Conservation (phyloP, 768 basidiomycete genomes). For the Fomitopsis serialis region DNA sequence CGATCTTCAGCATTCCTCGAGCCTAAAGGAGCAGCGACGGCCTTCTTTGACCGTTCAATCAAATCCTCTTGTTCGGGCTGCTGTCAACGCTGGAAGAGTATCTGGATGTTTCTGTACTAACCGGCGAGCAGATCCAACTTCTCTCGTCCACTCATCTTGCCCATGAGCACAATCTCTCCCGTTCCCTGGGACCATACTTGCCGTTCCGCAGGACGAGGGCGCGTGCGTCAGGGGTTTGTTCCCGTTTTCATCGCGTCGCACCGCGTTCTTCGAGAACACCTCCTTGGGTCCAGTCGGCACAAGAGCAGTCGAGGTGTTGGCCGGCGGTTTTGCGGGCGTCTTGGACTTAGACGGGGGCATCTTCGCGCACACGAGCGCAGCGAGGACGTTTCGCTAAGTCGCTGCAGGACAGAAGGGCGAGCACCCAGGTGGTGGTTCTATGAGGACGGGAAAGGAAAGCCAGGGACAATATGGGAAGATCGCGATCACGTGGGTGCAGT, state of each 20-base stretch:
- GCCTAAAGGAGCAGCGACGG: conserved; percentile 61
- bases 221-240: conserved; percentile 63
- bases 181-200: conserved; percentile 69
- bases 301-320: conserved; percentile 27
- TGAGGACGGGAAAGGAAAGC: too few species aligned
- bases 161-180: conserved; percentile 55
- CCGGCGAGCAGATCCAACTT: conserved; percentile 78
- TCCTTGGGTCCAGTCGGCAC: conserved; percentile 52
- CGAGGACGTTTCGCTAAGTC: too few species aligned
- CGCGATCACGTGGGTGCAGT: too few species aligned
- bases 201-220: conserved; percentile 73
- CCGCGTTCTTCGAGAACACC: conserved; percentile 29
- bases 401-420: too few species aligned
- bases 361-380: background rate
- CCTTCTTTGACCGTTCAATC: conserved; percentile 47
- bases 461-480: too few species aligned
- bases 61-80: conserved; percentile 52
- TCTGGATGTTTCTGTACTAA: conserved; percentile 25
- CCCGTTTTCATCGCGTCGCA: conserved; percentile 44
- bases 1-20: conserved; percentile 63
- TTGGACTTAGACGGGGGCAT: conserved; percentile 18
- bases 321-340: conserved; percentile 5
- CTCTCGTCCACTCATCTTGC: conserved; percentile 68
- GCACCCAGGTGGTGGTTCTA: too few species aligned
- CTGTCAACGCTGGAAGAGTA: background rate